Percentiles rank a stretch among this genome's conserved stretches.
phyloP scores from a whole-genome alignment of 2,329 filamentous ascomycete genomes.

The Epichloe hybrida region DNA sequence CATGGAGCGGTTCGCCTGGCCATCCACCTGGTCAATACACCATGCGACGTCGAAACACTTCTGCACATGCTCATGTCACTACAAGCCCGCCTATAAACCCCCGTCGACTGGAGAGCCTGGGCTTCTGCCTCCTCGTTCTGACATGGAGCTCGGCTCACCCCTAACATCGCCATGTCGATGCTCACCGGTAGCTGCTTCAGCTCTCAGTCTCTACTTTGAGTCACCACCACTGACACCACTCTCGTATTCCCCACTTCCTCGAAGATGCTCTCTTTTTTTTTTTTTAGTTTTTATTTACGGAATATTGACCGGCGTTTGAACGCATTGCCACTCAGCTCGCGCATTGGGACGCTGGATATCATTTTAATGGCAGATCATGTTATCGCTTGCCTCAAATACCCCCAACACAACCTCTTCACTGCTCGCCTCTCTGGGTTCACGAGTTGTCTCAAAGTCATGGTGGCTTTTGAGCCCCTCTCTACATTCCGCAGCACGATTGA shows the following conservation, averaged over 20 bases:
- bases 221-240: conserved; percentile 11
- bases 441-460: conserved; percentile 1
- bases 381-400: conserved; percentile 9
- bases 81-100: not conserved
- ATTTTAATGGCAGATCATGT: conserved; percentile 9
- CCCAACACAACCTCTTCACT: conserved; percentile 9
- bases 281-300: conserved; percentile 1
- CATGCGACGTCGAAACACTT: not conserved
- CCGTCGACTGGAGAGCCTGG: not conserved
- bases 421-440: conserved; percentile 4
- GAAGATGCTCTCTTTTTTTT: conserved; percentile 2
- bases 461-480: conserved; percentile 5
- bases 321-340: not conserved
- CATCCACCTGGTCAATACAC: not conserved
- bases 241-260: conserved; percentile 3
- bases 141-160: not conserved
- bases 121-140: not conserved
- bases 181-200: not conserved
- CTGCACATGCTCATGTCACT: not conserved
- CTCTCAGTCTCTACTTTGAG: conserved; percentile 15
- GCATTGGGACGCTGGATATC: conserved; percentile 7
- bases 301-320: not conserved
- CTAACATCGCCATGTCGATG: not conserved
- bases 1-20: not conserved
- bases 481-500: conserved; percentile 12